Percentiles rank a stretch among this genome's conserved stretches.
These are phyloP conservation scores for Sporormia fimetaria DNA, from an alignment of 495 filamentous ascomycete species.

Conservation along the genomic window DNA sequence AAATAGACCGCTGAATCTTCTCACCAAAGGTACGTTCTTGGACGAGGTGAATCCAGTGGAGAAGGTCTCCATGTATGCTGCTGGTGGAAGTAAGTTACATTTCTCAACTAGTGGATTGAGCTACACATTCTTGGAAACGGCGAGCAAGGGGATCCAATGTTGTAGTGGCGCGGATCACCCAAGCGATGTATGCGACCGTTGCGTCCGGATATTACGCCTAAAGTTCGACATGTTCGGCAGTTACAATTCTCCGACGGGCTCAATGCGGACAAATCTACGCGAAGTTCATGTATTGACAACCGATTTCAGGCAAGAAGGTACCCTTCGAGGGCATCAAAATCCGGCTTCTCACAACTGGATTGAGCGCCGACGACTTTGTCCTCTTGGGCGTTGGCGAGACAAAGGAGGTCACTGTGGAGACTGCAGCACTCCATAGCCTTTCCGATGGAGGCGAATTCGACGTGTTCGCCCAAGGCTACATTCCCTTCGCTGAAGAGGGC, in stretches of 20 bases:
- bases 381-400: constrained; percentile 45
- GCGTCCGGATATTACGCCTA: no score
- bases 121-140: no score
- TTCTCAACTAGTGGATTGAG: no score
- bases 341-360: constrained; percentile 36
- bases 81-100: constrained; percentile 37
- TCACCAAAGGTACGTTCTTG: constrained; percentile 53
- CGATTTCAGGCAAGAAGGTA: constrained; percentile 36
- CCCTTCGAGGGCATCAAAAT: constrained; percentile 48
- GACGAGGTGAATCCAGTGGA: constrained; percentile 44
- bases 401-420: constrained; percentile 46
- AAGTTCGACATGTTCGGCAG: no score
- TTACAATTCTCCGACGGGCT: no score
- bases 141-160: no score
- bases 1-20: constrained; percentile 41
- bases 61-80: constrained; percentile 47
- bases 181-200: no score
- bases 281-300: constrained; percentile 1
- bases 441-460: constrained; percentile 39
- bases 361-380: constrained; percentile 44
- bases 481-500: constrained; percentile 40
- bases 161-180: no score
- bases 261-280: no score
- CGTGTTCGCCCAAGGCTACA: constrained; percentile 39
- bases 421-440: constrained; percentile 47